A percentile compares a stretch with the other conserved stretches of the same genome.
Evolutionary conservation across 352 stramenopile species (phyloP).

Genomic region (Synura sp.): DNA sequence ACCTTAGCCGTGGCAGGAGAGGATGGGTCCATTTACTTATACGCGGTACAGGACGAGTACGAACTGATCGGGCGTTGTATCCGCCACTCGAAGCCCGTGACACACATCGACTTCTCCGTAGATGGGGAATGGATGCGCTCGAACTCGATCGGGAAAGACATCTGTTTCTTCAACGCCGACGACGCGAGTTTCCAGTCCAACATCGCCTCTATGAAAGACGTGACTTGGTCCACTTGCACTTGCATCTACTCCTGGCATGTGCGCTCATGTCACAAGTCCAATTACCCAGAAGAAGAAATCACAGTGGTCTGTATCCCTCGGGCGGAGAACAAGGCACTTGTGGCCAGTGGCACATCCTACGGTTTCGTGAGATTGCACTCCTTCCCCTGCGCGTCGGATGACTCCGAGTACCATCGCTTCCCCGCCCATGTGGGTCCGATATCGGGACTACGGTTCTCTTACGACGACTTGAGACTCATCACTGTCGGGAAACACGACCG

Average conservation of each 20-base stretch:
- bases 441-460: not conserved
- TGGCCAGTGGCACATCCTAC: too few species aligned
- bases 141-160: slow-evolving; percentile 67
- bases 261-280: too few species aligned
- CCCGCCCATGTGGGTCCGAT: not conserved
- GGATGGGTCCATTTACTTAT: slow-evolving; percentile 82
- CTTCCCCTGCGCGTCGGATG: not conserved
- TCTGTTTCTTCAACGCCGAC: slow-evolving; percentile 60
- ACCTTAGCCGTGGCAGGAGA: slow-evolving; percentile 66
- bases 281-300: too few species aligned
- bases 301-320: too few species aligned
- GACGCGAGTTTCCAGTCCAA: slow-evolving; percentile 44
- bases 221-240: not conserved
- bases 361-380: not conserved
- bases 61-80: slow-evolving; percentile 54
- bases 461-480: not conserved
- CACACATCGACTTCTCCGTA: slow-evolving; percentile 66
- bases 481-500: not conserved
- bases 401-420: not conserved
- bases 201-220: slow-evolving; percentile 60
- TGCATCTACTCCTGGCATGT: slow-evolving; percentile 39
- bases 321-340: too few species aligned
- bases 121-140: slow-evolving; percentile 75
- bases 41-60: slow-evolving; percentile 67
- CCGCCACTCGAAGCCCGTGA: too few species aligned